Base-by-base conservation (phyloP, 345 rosid genomes). In the Abelmoschus esculentus region DNA sequence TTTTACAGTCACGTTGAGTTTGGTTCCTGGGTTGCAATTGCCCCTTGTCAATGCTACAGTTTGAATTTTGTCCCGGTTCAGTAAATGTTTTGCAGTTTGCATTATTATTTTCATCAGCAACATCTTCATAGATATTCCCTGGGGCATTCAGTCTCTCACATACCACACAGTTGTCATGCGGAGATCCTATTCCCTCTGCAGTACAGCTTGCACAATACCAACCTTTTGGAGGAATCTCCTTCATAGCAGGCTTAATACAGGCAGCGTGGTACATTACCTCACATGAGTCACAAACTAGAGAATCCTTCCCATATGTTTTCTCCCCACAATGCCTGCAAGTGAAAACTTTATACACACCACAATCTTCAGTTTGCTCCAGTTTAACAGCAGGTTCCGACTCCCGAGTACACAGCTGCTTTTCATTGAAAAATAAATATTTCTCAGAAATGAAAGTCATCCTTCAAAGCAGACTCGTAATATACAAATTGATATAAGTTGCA, bases 221-320 rank as follows among this genome's bases (percentile, higher is more conserved):
- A 44, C 79, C 83, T 74, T 59, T 83, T 0, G 77, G 85, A 15
- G 92, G 86, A 70, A 86, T 87, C 75, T 79, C 88, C 60, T 79
- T 80, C 65, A 84, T 81, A 66, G 88, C 86, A 47, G 96, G 96
- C 69, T 87, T 78, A 66, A 86, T 87, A 74, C 97, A 95, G 60
- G 89, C 78, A 78, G 90, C 83, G 73, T 91, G 99, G 79, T 86
- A 87, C 75, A 83, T 80, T 67, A 85, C 90, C 78, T 91, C 96
- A 15, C 99, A 95, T 42, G 93, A 89, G 81, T 88, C 93, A 75
- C 98, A 95, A 22, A 90, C 87, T 78, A 95, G 82, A 73, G 84
- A 84, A 60, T 85, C 82, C 78, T 66, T 79, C 70, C 77, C 90
- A 60, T 78, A 87, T 71, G 93, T 92, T 56, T 84, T 86, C 61